Base-by-base conservation (phyloP, 306 rosid species). In the Aeschynomene evenia region DNA sequence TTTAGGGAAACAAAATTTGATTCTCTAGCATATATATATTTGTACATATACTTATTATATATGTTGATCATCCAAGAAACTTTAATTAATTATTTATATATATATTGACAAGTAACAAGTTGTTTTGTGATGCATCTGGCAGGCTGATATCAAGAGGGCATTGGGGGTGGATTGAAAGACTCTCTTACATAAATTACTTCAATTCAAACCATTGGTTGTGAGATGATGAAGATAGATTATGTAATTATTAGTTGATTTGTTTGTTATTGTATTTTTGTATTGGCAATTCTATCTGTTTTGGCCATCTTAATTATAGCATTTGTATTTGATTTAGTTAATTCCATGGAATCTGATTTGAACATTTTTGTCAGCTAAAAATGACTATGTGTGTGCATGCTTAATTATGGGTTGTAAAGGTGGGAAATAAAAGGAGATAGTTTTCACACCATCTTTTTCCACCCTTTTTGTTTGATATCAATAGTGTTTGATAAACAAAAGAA, bases 101-200 rank as follows among this genome's bases (percentile, higher is more conserved):
- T n/a, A n/a, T n/a, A n/a, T n/a, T n/a, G n/a, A n/a, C n/a, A n/a
- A n/a, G n/a, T n/a, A n/a, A 54, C 15, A 39, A 51, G 1, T 31
- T 49, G n/a, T 20, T 73, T 18, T 48, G 18, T 22, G 65, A 52
- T 14, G 23, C 36, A 24, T 76, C 64, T 71, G 61, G 63, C 79
- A 93, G 97, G 71, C 4, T 26, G 96, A 91, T 73, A 81, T 94
- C 81, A 87, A 89, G 86, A 89, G 85, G 77, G 97, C 95, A 6
- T 73, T 95, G 72, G 85, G 86, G 81, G 81, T 68, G 54, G 91
- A 43, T 43, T 85, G 86, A 88, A 66, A 52, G 68, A 10, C 46
- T 66, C 14, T 36, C 40, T 36, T 14, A 21, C 51, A 45, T n/a
- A n/a, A n/a, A 46, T 45, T 63, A 56, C 51, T 58, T 63, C 21